A percentile compares a stretch with the other conserved stretches of the same genome.
Conservation (phyloP, 768 basidiomycete genomes). For the Suillus sp. region DNA sequence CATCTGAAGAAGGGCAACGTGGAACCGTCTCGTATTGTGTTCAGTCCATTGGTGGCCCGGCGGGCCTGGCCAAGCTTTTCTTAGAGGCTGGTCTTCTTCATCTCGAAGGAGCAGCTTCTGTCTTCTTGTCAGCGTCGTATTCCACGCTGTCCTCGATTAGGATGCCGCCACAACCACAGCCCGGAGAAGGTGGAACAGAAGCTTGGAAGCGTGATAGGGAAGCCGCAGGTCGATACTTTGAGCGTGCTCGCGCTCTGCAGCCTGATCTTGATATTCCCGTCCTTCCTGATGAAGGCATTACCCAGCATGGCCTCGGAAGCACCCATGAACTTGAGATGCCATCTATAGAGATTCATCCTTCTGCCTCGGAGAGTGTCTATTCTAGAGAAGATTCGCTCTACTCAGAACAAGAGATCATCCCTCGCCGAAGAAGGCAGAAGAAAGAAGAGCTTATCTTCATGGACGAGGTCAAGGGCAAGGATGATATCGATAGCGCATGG, state of each 20-base stretch:
- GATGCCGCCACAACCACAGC: slow-evolving; percentile 53
- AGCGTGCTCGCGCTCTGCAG: slow-evolving; percentile 61
- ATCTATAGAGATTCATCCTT: slow-evolving; percentile 51
- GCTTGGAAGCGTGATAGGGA: slow-evolving; percentile 78
- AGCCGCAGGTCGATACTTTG: slow-evolving; percentile 70
- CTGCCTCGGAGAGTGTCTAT: slow-evolving; percentile 30
- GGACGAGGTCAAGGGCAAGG: slow-evolving; percentile 45
- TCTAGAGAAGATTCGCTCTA: slow-evolving; percentile 30
- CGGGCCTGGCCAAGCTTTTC: slow-evolving; percentile 73
- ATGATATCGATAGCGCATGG: slow-evolving; percentile 74
- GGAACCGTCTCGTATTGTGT: slow-evolving; percentile 65
- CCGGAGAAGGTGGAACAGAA: slow-evolving; percentile 60
- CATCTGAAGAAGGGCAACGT: slow-evolving; percentile 41
- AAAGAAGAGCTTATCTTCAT: slow-evolving; percentile 57
- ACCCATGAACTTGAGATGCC: slow-evolving; percentile 65
- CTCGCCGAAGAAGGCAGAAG: slow-evolving; percentile 52
- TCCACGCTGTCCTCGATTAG: slow-evolving; percentile 80
- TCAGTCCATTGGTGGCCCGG: slow-evolving; percentile 65
- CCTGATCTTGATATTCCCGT: slow-evolving; percentile 70
- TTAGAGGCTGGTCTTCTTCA: slow-evolving; percentile 78
- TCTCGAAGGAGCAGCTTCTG: slow-evolving; percentile 76
- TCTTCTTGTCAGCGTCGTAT: slow-evolving; percentile 72
- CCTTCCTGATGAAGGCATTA: slow-evolving; percentile 51
- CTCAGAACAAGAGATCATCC: slow-evolving; percentile 35
- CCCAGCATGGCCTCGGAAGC: slow-evolving; percentile 28